Evolutionary conservation across 2,329 filamentous ascomycete species (phyloP).

Genomic region (Colletotrichum tropicale): DNA sequence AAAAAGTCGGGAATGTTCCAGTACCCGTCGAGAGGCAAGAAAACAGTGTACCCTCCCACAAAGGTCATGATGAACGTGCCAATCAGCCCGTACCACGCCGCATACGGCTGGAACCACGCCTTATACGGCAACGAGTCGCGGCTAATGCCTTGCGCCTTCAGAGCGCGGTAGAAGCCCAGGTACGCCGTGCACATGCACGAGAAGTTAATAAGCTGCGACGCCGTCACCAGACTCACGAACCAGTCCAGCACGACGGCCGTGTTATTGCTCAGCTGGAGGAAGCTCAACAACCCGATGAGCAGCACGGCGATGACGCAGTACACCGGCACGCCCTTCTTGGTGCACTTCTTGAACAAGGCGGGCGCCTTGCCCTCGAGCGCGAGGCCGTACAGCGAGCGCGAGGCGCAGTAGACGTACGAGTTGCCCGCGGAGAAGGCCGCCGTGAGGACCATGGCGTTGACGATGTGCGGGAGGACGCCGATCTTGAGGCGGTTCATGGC

Average conservation of each 20-base stretch:
- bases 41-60: slow-evolving; percentile 78
- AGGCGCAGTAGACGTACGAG: slow-evolving; percentile 68
- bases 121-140: slow-evolving; percentile 73
- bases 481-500: slow-evolving; percentile 73
- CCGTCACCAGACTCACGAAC: slow-evolving; percentile 73
- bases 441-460: slow-evolving; percentile 75
- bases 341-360: slow-evolving; percentile 63
- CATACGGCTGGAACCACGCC: slow-evolving; percentile 72
- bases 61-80: slow-evolving; percentile 75
- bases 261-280: slow-evolving; percentile 72
- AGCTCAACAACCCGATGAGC: slow-evolving; percentile 72
- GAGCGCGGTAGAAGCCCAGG: slow-evolving; percentile 73
- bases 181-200: slow-evolving; percentile 73
- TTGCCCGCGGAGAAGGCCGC: slow-evolving; percentile 73
- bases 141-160: slow-evolving; percentile 71
- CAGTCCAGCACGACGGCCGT: slow-evolving; percentile 72
- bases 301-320: slow-evolving; percentile 73
- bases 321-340: slow-evolving; percentile 70
- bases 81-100: slow-evolving; percentile 68
- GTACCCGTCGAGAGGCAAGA: slow-evolving; percentile 61
- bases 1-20: slow-evolving; percentile 76
- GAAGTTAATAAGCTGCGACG: slow-evolving; percentile 78
- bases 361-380: slow-evolving; percentile 73
- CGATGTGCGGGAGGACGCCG: slow-evolving; percentile 68
- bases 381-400: slow-evolving; percentile 70